Percentiles rank a stretch among this genome's conserved stretches.
These are phyloP conservation scores for Ceratocystis smalleyi DNA, from an alignment of 2,329 filamentous ascomycete genomes.

Conservation along the genomic window DNA sequence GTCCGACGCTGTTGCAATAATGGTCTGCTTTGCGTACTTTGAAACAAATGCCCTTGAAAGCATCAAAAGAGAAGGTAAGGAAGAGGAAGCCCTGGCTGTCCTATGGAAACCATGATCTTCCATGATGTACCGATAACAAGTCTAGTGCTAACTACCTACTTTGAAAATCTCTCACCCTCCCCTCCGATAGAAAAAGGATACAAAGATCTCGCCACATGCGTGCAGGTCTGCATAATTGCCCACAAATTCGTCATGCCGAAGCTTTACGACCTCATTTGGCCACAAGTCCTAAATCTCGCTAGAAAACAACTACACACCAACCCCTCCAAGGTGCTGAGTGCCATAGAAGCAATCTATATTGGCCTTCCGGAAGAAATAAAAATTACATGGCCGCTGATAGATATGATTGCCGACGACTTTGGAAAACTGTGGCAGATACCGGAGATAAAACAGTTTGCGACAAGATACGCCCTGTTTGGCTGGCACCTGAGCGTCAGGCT, in stretches of 20 bases:
- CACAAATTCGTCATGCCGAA: background rate
- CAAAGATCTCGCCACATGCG: background rate
- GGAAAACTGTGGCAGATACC: background rate
- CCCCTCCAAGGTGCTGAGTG: background rate
- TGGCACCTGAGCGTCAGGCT: conserved; percentile 4
- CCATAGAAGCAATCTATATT: background rate
- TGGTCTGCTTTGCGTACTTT: background rate
- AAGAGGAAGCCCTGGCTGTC: background rate
- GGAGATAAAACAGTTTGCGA: background rate
- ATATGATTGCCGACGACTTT: background rate
- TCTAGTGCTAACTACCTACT: background rate
- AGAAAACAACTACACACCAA: background rate
- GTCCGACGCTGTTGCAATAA: background rate
- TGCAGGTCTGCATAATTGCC: background rate
- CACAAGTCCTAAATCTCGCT: background rate
- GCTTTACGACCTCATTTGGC: background rate
- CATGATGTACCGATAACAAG: background rate
- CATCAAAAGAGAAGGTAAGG: background rate
- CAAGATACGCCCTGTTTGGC: background rate
- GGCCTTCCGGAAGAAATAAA: background rate
- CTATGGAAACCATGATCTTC: background rate
- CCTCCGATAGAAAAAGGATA: background rate
- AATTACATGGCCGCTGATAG: background rate
- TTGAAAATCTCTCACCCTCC: too few species aligned
- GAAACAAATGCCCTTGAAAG: background rate